Base-by-base conservation (phyloP, 306 rosid genomes). In the Betula pendula region DNA sequence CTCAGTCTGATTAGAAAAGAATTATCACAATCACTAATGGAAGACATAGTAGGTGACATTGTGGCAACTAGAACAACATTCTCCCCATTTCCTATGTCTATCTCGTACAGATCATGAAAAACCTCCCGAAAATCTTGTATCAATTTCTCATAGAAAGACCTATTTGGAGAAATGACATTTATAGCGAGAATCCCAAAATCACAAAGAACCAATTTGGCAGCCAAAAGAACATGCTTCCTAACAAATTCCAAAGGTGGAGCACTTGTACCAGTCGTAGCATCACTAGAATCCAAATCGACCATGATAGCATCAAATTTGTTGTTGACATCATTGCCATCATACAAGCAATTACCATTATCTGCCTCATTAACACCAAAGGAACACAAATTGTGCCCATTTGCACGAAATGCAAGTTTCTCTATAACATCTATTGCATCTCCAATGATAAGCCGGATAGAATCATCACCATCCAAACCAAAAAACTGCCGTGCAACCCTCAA, bases 231-330 rank as follows among this genome's bases (percentile, higher is more conserved):
- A 65, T 72, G 45, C 74, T 88, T 87, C 81, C 74, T 52, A 25
- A 87, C 77, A 79, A 94, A 92, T 77, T 83, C 93, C 75, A 90
- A 73, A 0, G 95, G 94, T 0, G 97, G 98, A 80, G 96, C 92
- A 77, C 82, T 81, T 31, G 44, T 47, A 17, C 88, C 90, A 3
- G 62, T 81, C 53, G 60, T 66, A 66, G 79, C 80, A 71, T 90
- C 87, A 19, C 89, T 74, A 12, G 97, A 86, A 89, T 92, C 98
- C 65, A 94, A 82, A 84, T 94, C 97, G 27, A 89, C 92, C 89
- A 94, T 85, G 68, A 90, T 60, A 49, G 74, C 88, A 80, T 92
- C 93, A 77, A 86, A 90, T 42, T 86, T 70, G 33, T 29, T 59
- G 35, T 72, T 55, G 58, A 50, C 27, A 68, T 24, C 83, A 33